phyloP scores from a whole-genome alignment of 495 filamentous ascomycete genomes.

The Mycothermus thermophilus region DNA sequence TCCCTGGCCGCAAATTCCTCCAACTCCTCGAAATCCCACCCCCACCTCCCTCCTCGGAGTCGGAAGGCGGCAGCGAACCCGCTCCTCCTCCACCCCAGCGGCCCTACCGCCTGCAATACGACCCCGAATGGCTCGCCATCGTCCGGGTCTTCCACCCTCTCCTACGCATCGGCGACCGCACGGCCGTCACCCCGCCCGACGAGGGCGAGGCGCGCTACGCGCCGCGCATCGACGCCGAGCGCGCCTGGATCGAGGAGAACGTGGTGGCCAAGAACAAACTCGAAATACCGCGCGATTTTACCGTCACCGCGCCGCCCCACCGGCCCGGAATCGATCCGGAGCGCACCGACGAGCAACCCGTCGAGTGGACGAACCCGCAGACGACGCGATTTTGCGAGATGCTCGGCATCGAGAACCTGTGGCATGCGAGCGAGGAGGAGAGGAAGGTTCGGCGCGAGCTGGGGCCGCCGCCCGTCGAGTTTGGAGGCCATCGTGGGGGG shows the following conservation, averaged over 20 bases:
- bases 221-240: conserved; percentile 46
- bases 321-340: conserved; percentile 27
- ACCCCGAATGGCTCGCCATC: conserved; percentile 91
- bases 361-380: conserved; percentile 73
- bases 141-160: conserved; percentile 59
- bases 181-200: conserved; percentile 32
- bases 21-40: conserved; percentile 53
- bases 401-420: conserved; percentile 62
- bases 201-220: conserved; percentile 52
- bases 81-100: conserved; percentile 15
- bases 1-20: conserved; percentile 64
- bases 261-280: conserved; percentile 46
- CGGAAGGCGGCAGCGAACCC: no score
- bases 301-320: conserved; percentile 58
- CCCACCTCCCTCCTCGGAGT: conserved; percentile 15
- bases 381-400: conserved; percentile 65
- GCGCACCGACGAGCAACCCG: conserved; percentile 35
- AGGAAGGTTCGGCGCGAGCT: conserved; percentile 35
- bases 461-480: conserved; percentile 24
- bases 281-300: conserved; percentile 61
- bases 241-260: conserved; percentile 64
- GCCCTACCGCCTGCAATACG: conserved; percentile 51
- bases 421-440: conserved; percentile 57
- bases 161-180: conserved; percentile 44
- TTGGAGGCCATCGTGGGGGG: conserved; percentile 19